Percentiles rank a stretch among this genome's conserved stretches.
Evolutionary conservation across 352 stramenopile genomes (phyloP).

Genomic region (Globisporangium barbulae): DNA sequence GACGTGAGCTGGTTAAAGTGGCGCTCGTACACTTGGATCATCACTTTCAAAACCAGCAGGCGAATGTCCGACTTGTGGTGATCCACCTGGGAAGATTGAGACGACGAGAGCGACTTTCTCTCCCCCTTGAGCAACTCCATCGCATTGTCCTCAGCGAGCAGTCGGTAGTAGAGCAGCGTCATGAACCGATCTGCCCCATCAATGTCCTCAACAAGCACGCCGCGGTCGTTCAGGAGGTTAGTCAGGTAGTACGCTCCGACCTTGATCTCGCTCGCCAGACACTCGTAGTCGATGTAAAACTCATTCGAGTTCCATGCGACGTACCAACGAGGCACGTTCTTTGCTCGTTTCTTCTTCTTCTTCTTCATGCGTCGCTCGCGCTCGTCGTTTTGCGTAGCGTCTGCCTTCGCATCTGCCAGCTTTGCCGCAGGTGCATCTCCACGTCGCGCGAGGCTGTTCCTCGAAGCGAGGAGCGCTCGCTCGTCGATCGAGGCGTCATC

Average conservation of each 20-base stretch:
- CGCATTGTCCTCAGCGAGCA: constrained; percentile 66
- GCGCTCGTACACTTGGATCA: constrained; percentile 85
- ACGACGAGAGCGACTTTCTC: constrained; percentile 25
- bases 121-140: constrained; percentile 9
- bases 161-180: constrained; percentile 82
- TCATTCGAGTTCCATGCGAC: constrained; percentile 87
- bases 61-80: constrained; percentile 70
- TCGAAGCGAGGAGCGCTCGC: constrained; percentile 12
- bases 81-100: constrained; percentile 25
- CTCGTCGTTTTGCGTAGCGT: constrained; percentile 31
- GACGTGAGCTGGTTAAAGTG: constrained; percentile 75
- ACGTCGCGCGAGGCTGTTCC: constrained; percentile 27
- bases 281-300: constrained; percentile 77
- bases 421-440: constrained; percentile 19
- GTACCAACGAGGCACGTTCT: constrained; percentile 77
- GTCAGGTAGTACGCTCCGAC: constrained; percentile 84
- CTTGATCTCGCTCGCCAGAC: constrained; percentile 68
- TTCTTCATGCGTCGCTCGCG: constrained; percentile 34
- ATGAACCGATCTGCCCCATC: constrained; percentile 77
- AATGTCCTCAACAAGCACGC: constrained; percentile 77
- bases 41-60: constrained; percentile 80
- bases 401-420: constrained; percentile 23
- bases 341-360: constrained; percentile 67
- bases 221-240: constrained; percentile 77
- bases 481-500: constrained; percentile 76